phyloP scores from a whole-genome alignment of 805 yeast species.

The Monosporozyma solicola region DNA sequence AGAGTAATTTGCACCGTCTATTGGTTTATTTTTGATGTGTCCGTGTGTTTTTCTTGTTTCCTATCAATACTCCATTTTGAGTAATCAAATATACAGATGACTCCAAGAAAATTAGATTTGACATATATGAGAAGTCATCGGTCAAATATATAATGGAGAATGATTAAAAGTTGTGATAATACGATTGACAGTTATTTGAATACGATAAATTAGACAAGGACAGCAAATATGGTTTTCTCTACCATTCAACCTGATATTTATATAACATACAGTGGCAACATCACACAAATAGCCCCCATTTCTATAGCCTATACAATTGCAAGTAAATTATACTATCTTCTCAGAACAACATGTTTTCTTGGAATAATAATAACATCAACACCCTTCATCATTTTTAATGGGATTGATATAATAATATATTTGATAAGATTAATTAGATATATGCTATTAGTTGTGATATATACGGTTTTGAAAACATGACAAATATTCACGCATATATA shows the following conservation, averaged over 20 bases:
- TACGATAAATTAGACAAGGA: not conserved
- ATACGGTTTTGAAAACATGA: not conserved
- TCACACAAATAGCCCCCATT: not conserved
- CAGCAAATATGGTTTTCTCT: not conserved
- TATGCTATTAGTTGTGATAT: not conserved
- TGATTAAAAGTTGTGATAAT: not conserved
- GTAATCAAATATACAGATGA: not conserved
- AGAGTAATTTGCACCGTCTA: not conserved
- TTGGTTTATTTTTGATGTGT: not conserved
- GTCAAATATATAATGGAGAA: not conserved
- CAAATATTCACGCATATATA: not conserved
- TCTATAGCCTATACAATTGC: not conserved
- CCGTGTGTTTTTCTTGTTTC: not conserved
- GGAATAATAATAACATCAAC: not conserved
- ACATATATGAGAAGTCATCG: not conserved
- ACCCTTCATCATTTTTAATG: conserved; percentile 1
- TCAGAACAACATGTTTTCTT: not conserved
- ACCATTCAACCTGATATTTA: not conserved
- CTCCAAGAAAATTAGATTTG: not conserved
- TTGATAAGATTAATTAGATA: not conserved
- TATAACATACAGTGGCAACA: not conserved
- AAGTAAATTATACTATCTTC: not conserved
- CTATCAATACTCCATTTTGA: not conserved
- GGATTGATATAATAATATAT: conserved; percentile 1
- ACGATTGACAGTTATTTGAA: too few species aligned